Conservation (phyloP, 257 asterid genomes). For the Solanum raphanifolium region DNA sequence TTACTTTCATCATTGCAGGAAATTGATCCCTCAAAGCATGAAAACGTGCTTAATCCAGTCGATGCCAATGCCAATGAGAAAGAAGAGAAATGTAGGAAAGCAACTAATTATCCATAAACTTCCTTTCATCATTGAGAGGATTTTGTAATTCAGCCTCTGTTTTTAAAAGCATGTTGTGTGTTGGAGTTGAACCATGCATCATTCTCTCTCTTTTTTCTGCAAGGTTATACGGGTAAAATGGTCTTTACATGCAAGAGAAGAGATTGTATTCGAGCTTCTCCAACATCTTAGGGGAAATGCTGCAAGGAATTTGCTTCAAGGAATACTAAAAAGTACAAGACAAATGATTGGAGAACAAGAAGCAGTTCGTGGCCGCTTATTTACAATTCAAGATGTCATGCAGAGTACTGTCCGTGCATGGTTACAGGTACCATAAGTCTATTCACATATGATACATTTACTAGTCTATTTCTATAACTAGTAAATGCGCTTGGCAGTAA, state of each 20-base stretch:
- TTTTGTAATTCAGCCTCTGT: neutral
- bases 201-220: neutral
- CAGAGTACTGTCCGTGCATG: conserved; percentile 93
- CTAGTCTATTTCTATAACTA: neutral
- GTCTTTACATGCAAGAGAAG: conserved; percentile 99
- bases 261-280: conserved; percentile 84
- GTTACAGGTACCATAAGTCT: conserved; percentile 55
- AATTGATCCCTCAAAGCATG: neutral
- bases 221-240: conserved; percentile 94
- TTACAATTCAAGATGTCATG: conserved; percentile 98
- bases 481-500: neutral
- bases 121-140: neutral
- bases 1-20: neutral
- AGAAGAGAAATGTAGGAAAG: neutral
- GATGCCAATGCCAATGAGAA: neutral
- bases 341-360: conserved; percentile 98
- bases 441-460: neutral
- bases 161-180: neutral
- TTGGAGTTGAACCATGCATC: neutral
- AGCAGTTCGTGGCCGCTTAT: conserved; percentile 93
- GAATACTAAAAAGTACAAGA: conserved; percentile 72
- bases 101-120: neutral
- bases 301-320: conserved; percentile 54
- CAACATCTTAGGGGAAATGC: conserved; percentile 78
- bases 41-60: neutral